Percentiles rank a stretch among this genome's conserved stretches.
Conservation (phyloP, 352 stramenopile genomes). For the Pythium insidiosum region DNA sequence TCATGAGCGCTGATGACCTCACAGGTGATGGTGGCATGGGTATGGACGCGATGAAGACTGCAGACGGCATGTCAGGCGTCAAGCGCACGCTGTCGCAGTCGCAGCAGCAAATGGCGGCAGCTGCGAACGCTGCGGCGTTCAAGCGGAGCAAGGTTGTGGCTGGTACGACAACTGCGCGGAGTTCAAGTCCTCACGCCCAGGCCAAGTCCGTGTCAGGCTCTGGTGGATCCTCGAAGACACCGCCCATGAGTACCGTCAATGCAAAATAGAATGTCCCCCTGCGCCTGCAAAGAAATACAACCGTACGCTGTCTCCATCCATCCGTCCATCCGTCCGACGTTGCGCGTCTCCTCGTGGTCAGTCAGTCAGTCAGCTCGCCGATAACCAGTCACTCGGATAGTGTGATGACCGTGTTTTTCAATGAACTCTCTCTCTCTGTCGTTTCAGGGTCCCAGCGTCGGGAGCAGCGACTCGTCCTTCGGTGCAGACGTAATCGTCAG, state of each 20-base stretch:
- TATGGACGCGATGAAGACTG: conserved; percentile 27
- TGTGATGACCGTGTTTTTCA: too few relatives aligned
- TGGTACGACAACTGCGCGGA: conserved; percentile 18
- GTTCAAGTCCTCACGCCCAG: conserved; percentile 37
- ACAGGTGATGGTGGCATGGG: conserved; percentile 11
- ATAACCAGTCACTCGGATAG: too few relatives aligned
- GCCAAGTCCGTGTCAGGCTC: conserved; percentile 58
- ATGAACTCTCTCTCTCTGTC: too few relatives aligned
- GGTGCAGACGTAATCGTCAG: too few relatives aligned
- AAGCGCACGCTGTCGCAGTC: conserved; percentile 75
- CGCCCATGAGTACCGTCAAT: conserved; percentile 84
- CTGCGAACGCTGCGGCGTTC: conserved; percentile 70
- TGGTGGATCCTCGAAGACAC: conserved; percentile 74
- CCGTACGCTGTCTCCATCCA: too few relatives aligned
- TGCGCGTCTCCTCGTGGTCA: too few relatives aligned
- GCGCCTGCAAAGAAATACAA: too few relatives aligned
- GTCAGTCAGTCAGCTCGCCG: too few relatives aligned
- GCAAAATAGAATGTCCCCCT: conserved; percentile 81
- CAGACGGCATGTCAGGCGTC: conserved; percentile 27
- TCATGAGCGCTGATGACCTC: conserved; percentile 59
- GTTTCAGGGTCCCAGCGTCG: too few relatives aligned
- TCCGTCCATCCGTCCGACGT: too few relatives aligned
- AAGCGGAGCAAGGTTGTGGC: conserved; percentile 71
- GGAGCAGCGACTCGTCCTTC: too few relatives aligned
- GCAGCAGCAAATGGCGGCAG: conserved; percentile 76